Evolutionary conservation across 2,329 filamentous ascomycete genomes (phyloP).

Genomic region (Alternaria consortialis): DNA sequence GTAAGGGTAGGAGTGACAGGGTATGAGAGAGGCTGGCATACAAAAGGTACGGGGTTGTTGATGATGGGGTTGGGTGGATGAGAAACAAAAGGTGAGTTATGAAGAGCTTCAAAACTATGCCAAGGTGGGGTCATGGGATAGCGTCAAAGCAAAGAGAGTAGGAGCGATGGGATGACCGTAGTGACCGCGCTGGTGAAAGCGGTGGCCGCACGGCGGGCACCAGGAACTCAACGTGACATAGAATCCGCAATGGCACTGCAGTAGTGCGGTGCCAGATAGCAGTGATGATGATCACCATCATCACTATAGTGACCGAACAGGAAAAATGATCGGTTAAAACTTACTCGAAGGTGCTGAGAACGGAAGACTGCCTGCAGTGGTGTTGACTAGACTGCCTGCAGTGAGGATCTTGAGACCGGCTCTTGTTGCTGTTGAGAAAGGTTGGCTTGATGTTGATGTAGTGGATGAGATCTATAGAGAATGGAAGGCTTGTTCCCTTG

Average conservation of each 20-base stretch:
- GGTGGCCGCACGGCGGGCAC: slow-evolving; percentile 8
- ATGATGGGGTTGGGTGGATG: slow-evolving; percentile 5
- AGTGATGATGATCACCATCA: neutral
- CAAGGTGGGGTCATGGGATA: slow-evolving; percentile 4
- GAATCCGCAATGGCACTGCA: slow-evolving; percentile 1
- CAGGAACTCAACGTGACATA: slow-evolving; percentile 13
- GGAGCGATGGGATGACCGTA: slow-evolving; percentile 17
- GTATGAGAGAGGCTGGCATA: slow-evolving; percentile 5
- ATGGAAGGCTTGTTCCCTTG: slow-evolving; percentile 10
- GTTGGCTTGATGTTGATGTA: slow-evolving; percentile 5
- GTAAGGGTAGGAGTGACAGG: slow-evolving; percentile 2
- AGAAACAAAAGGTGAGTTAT: slow-evolving; percentile 13
- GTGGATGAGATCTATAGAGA: neutral
- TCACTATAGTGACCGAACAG: neutral
- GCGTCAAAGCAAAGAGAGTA: slow-evolving; percentile 18
- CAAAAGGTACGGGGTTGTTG: slow-evolving; percentile 4
- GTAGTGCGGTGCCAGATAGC: neutral
- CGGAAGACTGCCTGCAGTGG: slow-evolving; percentile 26
- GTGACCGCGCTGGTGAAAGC: slow-evolving; percentile 22
- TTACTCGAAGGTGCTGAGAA: slow-evolving; percentile 27
- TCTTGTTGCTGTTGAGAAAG: slow-evolving; percentile 17
- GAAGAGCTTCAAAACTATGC: slow-evolving; percentile 9
- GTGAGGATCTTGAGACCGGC: slow-evolving; percentile 22
- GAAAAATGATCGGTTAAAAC: neutral
- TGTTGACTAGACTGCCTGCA: slow-evolving; percentile 28